Evolutionary conservation across 2,329 filamentous ascomycete species (phyloP), one percentile per base, ranked within the genome.

Genomic region (Paraphoma chrysanthemicola): DNA sequence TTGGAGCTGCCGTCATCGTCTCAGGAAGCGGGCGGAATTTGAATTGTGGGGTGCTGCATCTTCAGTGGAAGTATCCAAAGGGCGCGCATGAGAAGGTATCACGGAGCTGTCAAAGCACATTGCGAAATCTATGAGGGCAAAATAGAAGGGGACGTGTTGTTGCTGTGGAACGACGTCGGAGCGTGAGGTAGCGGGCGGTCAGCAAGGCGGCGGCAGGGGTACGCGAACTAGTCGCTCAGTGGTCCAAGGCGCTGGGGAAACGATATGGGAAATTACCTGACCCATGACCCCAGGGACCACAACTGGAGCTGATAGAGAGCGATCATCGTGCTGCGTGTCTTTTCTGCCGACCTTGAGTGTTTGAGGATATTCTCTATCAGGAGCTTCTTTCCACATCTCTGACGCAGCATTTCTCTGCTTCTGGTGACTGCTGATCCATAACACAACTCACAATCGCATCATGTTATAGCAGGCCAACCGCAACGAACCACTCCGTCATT

Each of bases 381-480:
- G 23, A 23, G 23, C 2, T 5, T 23, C 23, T 3, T 23, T 23
- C 5, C 23, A 3, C 23, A 23, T 3, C 23, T 3, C 5, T 23
- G 23, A 23, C 23, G 23, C 23, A 23, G 23, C 23, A 23, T 23
- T 23, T 23, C 23, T 23, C 23, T 23, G 23, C 23, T 23, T 5
- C 23, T 23, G 23, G 23, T 23, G 23, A 23, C 23, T 23, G 23
- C 46, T 33, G 38, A 17, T 53, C 17, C 17, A 11, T 31, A 48
- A 9, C 46, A 23, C 33, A 3, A 39, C 33, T 39, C 18, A 16
- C 44, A 39, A 23, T 44, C 30, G 52, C 41, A 49, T 51, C 52
- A 60, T 65, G 64, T 55, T 51, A 53, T 69, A 66, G 51, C 56
- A 51, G 30, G 23, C 42, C 45, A 51, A 45, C 54, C 61, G 47